Base-by-base conservation (phyloP, 371 early-diverging fungal genomes). In the Mortierella sp. region DNA sequence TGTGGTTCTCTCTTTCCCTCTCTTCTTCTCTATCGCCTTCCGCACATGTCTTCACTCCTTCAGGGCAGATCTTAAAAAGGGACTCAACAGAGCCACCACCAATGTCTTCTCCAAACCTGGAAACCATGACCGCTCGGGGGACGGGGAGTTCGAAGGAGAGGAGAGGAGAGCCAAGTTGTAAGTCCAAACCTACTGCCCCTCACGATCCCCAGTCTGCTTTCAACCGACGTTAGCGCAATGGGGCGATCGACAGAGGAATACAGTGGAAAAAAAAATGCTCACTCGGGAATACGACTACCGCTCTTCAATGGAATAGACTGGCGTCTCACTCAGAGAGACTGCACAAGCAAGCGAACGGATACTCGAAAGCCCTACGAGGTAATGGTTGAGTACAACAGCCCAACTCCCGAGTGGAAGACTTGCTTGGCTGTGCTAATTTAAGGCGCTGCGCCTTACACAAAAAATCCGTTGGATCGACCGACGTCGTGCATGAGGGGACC, bases 321-420 rank as follows among this genome's bases (percentile, higher is more conserved):
- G 96, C 97, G 76, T 79, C 84, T 26, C 95, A 96, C 54, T 86
- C 91, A 2, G 95, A 96, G 67, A 89, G 86, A 46, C 83, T 98
- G 6, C 89, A 94, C 67, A 93, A 91, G 61, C 96, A 98, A 79
- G 89, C 98, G n/a, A 94, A 94, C 78, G 95, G 95, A 26, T 98
- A 96, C 78, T 84, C 96, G 39, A 92, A 94, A 64, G 88, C 96
- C 21, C 83, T 97, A 41, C 70, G 92, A 81, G 90, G 93, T 91
- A 81, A 23, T 64, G 42, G 7, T 46, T 6, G 7, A 19, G 7
- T 26, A 24, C 5, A 43, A 4, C 19, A 4, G 14, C 14, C 19
- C 45, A 19, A 5, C 19, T 14, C 19, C 16, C 16, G 4, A 39
- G 14, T 39, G 10, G 10, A 39, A 14, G 39, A 39, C 39, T 39